Evolutionary conservation across 208 protist species (phyloP).

Genomic region (Acanthamoeba sp.): DNA sequence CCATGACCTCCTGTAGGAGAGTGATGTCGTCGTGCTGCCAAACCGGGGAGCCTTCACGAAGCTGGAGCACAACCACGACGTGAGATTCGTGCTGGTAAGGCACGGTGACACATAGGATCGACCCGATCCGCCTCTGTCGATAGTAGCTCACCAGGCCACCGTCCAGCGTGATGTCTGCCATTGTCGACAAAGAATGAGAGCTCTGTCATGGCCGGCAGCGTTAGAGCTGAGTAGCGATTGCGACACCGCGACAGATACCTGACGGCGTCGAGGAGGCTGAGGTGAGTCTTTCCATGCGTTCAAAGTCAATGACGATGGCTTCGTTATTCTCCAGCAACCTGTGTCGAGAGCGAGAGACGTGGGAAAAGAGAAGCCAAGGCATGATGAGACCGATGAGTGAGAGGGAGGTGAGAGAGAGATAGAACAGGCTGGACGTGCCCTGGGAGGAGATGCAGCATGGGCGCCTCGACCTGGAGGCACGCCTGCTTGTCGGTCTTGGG

Average conservation of each 20-base stretch:
- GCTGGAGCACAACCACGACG: neutral
- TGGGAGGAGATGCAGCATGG: neutral
- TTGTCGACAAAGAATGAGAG: too few species aligned
- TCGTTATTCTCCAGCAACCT: neutral
- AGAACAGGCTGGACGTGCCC: neutral
- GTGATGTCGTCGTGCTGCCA: neutral
- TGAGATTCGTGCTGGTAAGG: neutral
- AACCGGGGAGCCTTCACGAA: neutral
- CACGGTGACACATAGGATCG: neutral
- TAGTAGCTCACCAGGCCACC: neutral
- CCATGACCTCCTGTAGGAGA: slow-evolving; percentile 18
- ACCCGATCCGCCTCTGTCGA: neutral
- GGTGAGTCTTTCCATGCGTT: neutral
- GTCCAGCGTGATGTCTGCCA: neutral
- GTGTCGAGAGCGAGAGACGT: too few species aligned
- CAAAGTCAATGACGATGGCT: neutral
- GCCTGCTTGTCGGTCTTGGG: neutral
- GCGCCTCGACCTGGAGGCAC: neutral
- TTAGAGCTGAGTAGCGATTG: too few species aligned
- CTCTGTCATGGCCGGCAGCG: too few species aligned
- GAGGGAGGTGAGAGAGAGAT: too few species aligned
- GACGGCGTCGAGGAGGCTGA: neutral
- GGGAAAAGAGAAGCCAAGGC: too few species aligned
- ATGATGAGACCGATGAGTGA: too few species aligned
- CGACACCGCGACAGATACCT: too few species aligned